Conservation (phyloP, 768 basidiomycete genomes). For the Phlebiopsis flavidoalba region DNA sequence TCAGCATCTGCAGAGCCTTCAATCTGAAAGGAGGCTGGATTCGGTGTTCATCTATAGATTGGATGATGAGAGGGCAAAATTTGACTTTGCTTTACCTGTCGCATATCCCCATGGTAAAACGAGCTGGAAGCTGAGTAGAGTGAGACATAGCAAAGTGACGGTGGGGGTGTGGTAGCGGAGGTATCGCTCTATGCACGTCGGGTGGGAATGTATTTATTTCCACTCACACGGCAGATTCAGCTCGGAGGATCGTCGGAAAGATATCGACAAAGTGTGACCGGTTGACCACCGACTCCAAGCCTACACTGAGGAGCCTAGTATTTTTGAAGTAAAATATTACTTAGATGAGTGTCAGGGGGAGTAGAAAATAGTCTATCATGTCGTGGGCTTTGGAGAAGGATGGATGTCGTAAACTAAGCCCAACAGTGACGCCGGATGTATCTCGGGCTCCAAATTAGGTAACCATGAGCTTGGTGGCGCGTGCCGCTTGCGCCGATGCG, state of each 20-base stretch:
- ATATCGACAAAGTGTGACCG: neutral
- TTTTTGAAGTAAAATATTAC: too few species aligned
- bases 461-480: neutral
- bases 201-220: neutral
- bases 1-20: constrained; percentile 38
- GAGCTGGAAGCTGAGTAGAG: constrained; percentile 38
- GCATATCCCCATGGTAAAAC: constrained; percentile 70
- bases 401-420: too few species aligned
- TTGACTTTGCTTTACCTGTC: constrained; percentile 45
- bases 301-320: too few species aligned
- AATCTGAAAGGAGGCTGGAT: constrained; percentile 41
- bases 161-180: too few species aligned
- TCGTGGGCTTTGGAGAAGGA: too few species aligned
- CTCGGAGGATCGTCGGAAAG: neutral
- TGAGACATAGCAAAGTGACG: neutral
- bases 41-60: neutral
- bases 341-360: too few species aligned
- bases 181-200: neutral
- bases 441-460: neutral
- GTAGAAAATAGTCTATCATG: too few species aligned
- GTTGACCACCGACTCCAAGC: neutral
- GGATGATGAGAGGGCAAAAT: neutral
- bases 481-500: neutral
- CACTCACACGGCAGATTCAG: too few species aligned
- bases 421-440: neutral